Evolutionary conservation across 2,329 filamentous ascomycete genomes (phyloP), one percentile per base, ranked within the genome.

Genomic region (Colletotrichum sp.): DNA sequence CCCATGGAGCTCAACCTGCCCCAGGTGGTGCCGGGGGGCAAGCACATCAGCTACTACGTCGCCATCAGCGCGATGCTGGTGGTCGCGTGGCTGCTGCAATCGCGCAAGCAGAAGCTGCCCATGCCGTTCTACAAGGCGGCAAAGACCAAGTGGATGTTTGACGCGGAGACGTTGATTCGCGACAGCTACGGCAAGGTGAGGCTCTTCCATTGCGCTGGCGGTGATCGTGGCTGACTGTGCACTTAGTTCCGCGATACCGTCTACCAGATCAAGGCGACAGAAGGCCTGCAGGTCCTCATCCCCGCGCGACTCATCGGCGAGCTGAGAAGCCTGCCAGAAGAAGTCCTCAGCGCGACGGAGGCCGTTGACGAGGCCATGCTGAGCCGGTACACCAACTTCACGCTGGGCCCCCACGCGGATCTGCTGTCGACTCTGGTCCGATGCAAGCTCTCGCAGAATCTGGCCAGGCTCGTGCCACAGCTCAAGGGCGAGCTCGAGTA

Each of bases 181-280:
- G 87, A 89, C 60, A 90, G 88, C 79, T 90, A 90, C 75, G 81
- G 80, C 78, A 88, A 89, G 84, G 88, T 89, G 68, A 16, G 78
- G n/a, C 21, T 32, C 8, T 26, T 18, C 8, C 9, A 7, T n/a
- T 13, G 36, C 28, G 24, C 30, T 4, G 18, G 15, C 2, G 32
- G 15, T 12, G 21, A 5, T 13, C 6, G 16, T 7, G 18, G 30
- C 63, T 72, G 13, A 77, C 36, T 7, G 15, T 7, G 9, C 34
- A 16, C 18, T 9, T 39, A 89, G 88, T 90, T 89, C 73, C 84
- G 85, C 52, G 87, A 89, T 77, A 83, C 79, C n/a, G 85, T 88
- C 18, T 90, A 90, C 71, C 87, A 89, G 76, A 88, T 90, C 80
- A 88, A 85, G 78, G 87, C 87, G 6, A 90, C 88, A 3, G 88